phyloP scores from a whole-genome alignment of 2,329 filamentous ascomycete genomes.

The Zasmidium angulare region DNA sequence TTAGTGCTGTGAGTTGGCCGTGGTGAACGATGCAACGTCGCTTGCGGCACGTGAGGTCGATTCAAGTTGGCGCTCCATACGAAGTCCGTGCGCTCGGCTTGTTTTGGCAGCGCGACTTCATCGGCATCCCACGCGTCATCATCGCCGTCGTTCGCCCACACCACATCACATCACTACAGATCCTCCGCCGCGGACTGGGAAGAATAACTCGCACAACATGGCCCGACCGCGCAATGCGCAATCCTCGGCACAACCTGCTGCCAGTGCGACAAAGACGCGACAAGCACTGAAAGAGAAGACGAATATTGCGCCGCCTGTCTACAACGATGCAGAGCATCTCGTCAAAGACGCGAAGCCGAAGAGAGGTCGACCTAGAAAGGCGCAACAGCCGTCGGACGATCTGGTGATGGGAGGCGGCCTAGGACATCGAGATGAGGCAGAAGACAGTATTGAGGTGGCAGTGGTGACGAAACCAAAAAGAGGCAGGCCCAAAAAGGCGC shows the following conservation, averaged over 20 bases:
- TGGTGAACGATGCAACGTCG: too few relatives aligned
- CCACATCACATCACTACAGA: background rate
- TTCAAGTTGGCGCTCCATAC: background rate
- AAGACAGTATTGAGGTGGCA: background rate
- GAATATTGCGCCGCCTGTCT: conserved; percentile 26
- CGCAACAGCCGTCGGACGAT: conserved; percentile 22
- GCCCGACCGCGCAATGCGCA: conserved; percentile 30
- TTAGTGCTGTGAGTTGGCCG: background rate
- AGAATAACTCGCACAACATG: conserved; percentile 17
- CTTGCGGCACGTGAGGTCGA: background rate
- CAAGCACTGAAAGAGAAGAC: conserved; percentile 33
- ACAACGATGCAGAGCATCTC: conserved; percentile 28
- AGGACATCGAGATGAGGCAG: conserved; percentile 14
- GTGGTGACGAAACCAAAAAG: conserved; percentile 20
- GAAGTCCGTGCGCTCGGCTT: too few relatives aligned
- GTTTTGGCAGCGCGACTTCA: conserved; percentile 1
- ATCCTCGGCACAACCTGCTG: conserved; percentile 13
- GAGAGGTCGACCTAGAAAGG: conserved; percentile 23
- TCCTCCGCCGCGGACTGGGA: background rate
- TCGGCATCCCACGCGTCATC: background rate
- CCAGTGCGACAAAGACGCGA: conserved; percentile 16
- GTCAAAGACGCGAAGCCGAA: conserved; percentile 28
- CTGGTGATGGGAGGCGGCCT: conserved; percentile 32
- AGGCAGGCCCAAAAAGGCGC: conserved; percentile 21
- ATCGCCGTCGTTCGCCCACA: background rate